phyloP scores from a whole-genome alignment of 495 filamentous ascomycete genomes.

The Aspergillus avenaceus region DNA sequence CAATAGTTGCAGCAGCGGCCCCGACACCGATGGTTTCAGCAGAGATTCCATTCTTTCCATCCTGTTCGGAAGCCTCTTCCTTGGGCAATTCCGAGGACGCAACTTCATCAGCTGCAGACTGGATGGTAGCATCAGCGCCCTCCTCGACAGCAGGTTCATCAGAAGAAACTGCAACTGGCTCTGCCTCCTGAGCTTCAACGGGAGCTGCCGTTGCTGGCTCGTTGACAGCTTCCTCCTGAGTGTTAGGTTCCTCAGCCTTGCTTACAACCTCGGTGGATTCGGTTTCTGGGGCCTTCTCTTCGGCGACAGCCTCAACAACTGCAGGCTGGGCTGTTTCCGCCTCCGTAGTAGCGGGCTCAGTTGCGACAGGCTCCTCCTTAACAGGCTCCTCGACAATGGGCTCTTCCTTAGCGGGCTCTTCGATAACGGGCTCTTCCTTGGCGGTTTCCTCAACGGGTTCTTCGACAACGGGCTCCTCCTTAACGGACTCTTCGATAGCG shows the following conservation, averaged over 20 bases:
- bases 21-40: not conserved
- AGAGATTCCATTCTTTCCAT: constrained; percentile 1
- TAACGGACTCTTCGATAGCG: constrained; percentile 1
- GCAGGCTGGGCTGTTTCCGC: no score
- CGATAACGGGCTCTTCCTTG: not conserved
- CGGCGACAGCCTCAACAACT: constrained; percentile 8
- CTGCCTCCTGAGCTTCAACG: not conserved
- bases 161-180: not conserved
- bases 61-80: not conserved
- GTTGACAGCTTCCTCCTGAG: not conserved
- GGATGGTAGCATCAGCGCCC: not conserved
- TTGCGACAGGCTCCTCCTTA: constrained; percentile 8
- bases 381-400: not conserved
- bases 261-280: not conserved
- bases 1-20: not conserved
- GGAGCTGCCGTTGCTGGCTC: constrained; percentile 10
- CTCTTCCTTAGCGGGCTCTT: constrained; percentile 10
- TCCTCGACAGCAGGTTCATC: constrained; percentile 6
- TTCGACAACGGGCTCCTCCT: not conserved
- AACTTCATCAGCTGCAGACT: not conserved
- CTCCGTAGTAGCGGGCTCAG: constrained; percentile 1
- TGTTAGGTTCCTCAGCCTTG: not conserved
- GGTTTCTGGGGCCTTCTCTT: not conserved
- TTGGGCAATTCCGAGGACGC: not conserved
- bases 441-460: not conserved